Evolutionary conservation across 106 monocot species (phyloP), one percentile per base, ranked within the genome.

Genomic region (Vanilla planifolia): DNA sequence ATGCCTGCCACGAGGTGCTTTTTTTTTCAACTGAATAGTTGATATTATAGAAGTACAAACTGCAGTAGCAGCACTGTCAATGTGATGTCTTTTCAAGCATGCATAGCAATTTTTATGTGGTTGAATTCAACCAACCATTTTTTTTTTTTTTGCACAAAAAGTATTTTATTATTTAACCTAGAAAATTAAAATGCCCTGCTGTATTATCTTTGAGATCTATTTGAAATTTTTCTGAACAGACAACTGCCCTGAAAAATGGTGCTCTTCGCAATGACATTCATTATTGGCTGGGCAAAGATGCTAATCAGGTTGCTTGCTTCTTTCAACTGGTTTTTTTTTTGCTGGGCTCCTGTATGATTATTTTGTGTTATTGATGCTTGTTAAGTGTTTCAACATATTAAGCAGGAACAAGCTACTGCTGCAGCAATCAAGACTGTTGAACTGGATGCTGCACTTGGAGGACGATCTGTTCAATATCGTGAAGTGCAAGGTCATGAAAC

Each of bases 281-380:
- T 43, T 84, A 79, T 75, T 84, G 84, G 84, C 55, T 84, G 48
- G 84, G 84, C 48, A 79, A 84, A 72, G 79, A 76, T 69, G 72
- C 79, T 48, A 84, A 71, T 50, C 75, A 79, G 75, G 84, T 83
- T 46, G 26, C 64, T 34, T 45, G 21, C 42, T 62, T 11, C 40
- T n/a, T 41, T 13, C 41, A 41, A 7, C 41, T 7, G 6, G 20
- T 48, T 48, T 5, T 8, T 19, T 8, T 4, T 11, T 11, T 4
- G 20, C 4, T 48, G 14, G 14, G 14, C 13, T 13, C 48, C 48
- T 48, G 13, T 41, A n/a, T 6, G 13, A 7, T 6, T 8, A 48
- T 48, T 8, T 14, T 2, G 25, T 25, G 24, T 30, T 33, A 2
- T 8, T 34, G 13, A 6, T 3, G 20, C 10, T 5, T 16, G 57